Conservation (phyloP, 2,329 filamentous ascomycete genomes). For the Xylariales sp. region DNA sequence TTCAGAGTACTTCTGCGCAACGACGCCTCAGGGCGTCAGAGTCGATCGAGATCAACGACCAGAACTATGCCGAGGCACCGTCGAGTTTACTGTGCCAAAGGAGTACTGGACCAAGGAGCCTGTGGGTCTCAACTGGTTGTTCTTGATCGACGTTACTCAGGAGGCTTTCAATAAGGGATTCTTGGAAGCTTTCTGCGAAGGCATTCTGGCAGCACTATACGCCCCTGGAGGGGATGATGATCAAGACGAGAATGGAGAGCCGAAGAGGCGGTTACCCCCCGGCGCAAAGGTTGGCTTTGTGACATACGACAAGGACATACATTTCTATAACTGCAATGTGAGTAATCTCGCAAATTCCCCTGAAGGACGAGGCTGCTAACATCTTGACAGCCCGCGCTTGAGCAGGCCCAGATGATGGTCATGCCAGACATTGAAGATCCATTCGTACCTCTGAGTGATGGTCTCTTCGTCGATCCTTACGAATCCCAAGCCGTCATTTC, state of each 20-base stretch:
- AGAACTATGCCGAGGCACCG: conserved; percentile 85
- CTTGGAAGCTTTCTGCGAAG: conserved; percentile 83
- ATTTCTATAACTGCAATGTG: conserved; percentile 94
- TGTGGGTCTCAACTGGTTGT: conserved; percentile 80
- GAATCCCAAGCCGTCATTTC: conserved; percentile 80
- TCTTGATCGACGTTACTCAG: conserved; percentile 88
- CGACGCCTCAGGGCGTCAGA: conserved; percentile 78
- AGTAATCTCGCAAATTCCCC: conserved; percentile 30
- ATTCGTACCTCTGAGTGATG: conserved; percentile 86
- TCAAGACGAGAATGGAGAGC: conserved; percentile 48
- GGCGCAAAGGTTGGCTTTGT: conserved; percentile 90
- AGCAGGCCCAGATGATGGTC: conserved; percentile 95
- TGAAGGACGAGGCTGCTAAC: conserved; percentile 6
- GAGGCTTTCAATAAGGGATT: conserved; percentile 90
- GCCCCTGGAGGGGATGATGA: conserved; percentile 53
- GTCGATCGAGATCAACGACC: conserved; percentile 85
- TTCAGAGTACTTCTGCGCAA: conserved; percentile 88
- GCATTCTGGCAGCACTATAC: conserved; percentile 80
- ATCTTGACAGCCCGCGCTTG: conserved; percentile 57
- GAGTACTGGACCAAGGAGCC: conserved; percentile 98
- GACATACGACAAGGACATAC: conserved; percentile 93
- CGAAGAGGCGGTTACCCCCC: conserved; percentile 59
- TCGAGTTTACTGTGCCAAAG: conserved; percentile 94
- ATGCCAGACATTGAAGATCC: conserved; percentile 98
- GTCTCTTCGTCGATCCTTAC: conserved; percentile 89